Conservation (phyloP, 1,139 yeast species). For the Diutina scorzettiae region DNA sequence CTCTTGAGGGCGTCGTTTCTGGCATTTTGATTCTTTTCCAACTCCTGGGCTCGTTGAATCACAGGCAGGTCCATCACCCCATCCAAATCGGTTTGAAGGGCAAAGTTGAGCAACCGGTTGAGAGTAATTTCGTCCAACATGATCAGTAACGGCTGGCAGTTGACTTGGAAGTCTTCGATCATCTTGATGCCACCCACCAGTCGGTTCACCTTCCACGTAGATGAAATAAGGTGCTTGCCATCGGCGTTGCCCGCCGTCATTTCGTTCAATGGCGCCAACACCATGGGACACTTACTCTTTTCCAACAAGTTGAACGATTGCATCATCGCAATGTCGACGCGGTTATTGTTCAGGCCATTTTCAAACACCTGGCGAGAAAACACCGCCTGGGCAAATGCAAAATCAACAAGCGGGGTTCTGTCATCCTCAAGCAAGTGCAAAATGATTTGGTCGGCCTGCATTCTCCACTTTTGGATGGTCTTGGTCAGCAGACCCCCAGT, state of each 20-base stretch:
- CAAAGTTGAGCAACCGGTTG: slow-evolving; percentile 38
- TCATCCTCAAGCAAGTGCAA: slow-evolving; percentile 23
- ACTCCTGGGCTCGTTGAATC: not conserved
- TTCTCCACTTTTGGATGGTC: slow-evolving; percentile 9
- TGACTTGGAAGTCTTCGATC: slow-evolving; percentile 40
- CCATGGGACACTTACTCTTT: slow-evolving; percentile 1
- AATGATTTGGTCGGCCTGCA: slow-evolving; percentile 9
- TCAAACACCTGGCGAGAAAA: not conserved
- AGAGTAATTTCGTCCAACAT: slow-evolving; percentile 54
- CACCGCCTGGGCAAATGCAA: not conserved
- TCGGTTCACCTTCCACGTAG: slow-evolving; percentile 53
- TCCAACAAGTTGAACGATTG: slow-evolving; percentile 2
- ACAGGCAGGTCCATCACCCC: slow-evolving; percentile 12
- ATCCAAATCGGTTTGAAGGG: slow-evolving; percentile 34
- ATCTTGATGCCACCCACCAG: slow-evolving; percentile 61
- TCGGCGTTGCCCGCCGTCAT: not conserved
- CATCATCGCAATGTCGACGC: slow-evolving; percentile 3
- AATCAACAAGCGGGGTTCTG: slow-evolving; percentile 6
- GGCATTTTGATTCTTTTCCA: slow-evolving; percentile 6
- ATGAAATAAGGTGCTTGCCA: slow-evolving; percentile 21
- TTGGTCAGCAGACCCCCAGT: slow-evolving; percentile 3
- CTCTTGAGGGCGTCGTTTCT: slow-evolving; percentile 8
- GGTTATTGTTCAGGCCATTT: slow-evolving; percentile 1
- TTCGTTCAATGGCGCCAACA: not conserved
- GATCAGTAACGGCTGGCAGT: slow-evolving; percentile 42